Conservation (phyloP, 768 basidiomycete genomes). For the Cubamyces sp. region DNA sequence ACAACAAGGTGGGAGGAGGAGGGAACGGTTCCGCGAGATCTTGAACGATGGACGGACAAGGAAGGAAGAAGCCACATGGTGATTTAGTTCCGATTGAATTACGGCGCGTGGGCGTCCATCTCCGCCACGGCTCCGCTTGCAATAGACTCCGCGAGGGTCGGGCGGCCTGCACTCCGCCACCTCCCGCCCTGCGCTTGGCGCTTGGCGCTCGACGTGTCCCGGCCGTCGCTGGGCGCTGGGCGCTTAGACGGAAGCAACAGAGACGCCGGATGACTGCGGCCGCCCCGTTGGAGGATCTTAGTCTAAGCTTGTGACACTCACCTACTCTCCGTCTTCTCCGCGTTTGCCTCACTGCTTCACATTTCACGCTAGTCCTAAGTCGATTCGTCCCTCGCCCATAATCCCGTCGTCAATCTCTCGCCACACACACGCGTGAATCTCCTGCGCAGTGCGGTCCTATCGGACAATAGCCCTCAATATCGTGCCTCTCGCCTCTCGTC, state of each 20-base stretch:
- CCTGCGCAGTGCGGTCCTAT: background rate
- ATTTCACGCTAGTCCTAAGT: background rate
- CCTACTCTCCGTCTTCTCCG: background rate
- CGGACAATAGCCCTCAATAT: background rate
- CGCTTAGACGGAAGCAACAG: background rate
- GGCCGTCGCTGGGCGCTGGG: too few species aligned
- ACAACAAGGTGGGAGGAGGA: conserved; percentile 13
- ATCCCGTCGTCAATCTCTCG: background rate
- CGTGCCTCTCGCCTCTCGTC: background rate
- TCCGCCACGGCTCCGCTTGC: conserved; percentile 13
- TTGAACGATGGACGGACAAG: conserved; percentile 8
- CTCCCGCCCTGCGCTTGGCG: background rate
- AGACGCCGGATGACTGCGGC: background rate
- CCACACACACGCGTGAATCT: background rate
- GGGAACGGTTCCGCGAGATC: conserved; percentile 16
- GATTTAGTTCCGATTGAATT: conserved; percentile 14
- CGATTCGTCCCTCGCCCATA: background rate
- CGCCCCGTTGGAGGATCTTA: too few species aligned
- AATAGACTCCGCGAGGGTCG: conserved; percentile 8
- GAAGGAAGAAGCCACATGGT: conserved; percentile 1
- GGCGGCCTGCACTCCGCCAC: background rate
- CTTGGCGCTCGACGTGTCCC: background rate
- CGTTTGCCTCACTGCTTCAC: conserved; percentile 2
- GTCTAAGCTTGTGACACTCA: too few species aligned
- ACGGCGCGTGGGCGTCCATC: background rate